Evolutionary conservation across 1,139 yeast species (phyloP).

Genomic region (Blastobotrys proliferans): DNA sequence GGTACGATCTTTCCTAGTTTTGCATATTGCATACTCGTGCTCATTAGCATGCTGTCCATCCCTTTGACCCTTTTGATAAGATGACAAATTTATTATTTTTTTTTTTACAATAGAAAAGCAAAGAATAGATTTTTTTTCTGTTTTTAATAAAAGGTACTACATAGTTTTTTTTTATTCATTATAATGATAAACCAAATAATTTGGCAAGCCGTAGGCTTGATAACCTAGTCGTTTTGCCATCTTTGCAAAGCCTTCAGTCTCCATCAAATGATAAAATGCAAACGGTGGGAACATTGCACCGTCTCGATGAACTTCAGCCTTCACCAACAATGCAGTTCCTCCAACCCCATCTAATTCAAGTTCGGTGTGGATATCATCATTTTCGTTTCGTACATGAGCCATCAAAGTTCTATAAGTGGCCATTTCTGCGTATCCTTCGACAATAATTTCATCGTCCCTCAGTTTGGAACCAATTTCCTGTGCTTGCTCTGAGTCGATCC

Average conservation of each 20-base stretch:
- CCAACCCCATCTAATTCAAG: constrained; percentile 96
- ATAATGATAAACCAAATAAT: constrained; percentile 80
- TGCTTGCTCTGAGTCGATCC: constrained; percentile 93
- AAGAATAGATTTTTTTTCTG: too few species aligned
- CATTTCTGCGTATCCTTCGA: constrained; percentile 85
- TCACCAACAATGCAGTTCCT: constrained; percentile 88
- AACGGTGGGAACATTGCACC: constrained; percentile 99
- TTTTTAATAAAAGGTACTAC: too few species aligned
- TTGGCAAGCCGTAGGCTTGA: constrained; percentile 87
- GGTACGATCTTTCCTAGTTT: too few species aligned
- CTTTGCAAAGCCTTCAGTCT: constrained; percentile 97
- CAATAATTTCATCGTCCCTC: constrained; percentile 84
- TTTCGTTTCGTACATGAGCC: constrained; percentile 78
- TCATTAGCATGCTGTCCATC: too few species aligned
- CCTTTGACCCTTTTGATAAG: too few species aligned
- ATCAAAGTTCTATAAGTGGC: constrained; percentile 94
- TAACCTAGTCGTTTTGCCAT: constrained; percentile 96
- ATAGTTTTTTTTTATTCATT: constrained; percentile 20
- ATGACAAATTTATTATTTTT: too few species aligned
- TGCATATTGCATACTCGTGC: too few species aligned
- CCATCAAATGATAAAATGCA: constrained; percentile 94
- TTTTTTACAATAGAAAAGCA: too few species aligned
- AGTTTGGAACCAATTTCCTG: constrained; percentile 63
- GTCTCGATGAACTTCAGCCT: constrained; percentile 96
- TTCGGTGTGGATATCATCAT: constrained; percentile 51